Percentiles rank a stretch among this genome's conserved stretches.
phyloP scores from a whole-genome alignment of 2,329 filamentous ascomycete genomes.

The Leptographium flavum region DNA sequence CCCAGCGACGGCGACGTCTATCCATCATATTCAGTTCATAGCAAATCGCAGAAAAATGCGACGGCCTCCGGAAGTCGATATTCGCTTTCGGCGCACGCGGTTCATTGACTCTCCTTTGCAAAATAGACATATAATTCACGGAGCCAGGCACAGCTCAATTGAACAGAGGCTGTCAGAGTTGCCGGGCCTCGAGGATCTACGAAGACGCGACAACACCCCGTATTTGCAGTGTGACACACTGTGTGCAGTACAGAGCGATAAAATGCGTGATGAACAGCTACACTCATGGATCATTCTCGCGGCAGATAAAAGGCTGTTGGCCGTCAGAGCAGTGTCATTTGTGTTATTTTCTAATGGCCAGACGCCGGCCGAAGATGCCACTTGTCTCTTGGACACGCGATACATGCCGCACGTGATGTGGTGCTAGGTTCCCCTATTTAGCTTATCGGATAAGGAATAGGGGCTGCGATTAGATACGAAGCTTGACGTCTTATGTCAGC shows the following conservation, averaged over 20 bases:
- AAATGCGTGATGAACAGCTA: no score
- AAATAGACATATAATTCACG: background rate
- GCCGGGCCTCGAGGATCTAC: no score
- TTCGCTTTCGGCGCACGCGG: background rate
- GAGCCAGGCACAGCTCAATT: background rate
- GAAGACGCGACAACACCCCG: background rate
- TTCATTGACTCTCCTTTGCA: background rate
- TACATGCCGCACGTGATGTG: no score
- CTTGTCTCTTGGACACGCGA: no score
- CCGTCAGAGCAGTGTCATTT: no score
- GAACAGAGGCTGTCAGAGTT: no score
- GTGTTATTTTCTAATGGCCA: no score
- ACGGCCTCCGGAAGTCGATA: background rate
- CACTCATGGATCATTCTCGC: no score
- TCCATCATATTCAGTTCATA: background rate
- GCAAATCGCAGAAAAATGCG: background rate
- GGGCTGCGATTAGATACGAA: background rate
- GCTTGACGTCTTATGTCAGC: background rate
- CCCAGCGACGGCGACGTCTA: background rate
- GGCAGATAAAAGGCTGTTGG: no score
- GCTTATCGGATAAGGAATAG: background rate
- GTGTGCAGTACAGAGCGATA: no score
- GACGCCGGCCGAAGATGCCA: no score
- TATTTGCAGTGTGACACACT: background rate
- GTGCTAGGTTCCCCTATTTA: background rate